Evolutionary conservation across 202 grass and related monocot genomes (phyloP).

Genomic region (Setaria viridis): DNA sequence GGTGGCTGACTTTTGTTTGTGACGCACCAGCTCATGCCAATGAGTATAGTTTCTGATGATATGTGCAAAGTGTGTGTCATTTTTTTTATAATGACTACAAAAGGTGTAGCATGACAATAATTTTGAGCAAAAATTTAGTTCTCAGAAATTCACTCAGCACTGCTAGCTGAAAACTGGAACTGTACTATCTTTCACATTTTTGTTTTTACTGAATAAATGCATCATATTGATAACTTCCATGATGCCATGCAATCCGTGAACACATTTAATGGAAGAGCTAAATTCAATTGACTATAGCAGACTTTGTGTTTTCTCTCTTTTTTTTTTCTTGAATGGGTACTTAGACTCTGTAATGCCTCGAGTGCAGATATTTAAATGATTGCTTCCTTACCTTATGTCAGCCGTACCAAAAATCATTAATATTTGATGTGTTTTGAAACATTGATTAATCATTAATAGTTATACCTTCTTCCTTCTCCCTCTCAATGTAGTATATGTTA

Average conservation of each 20-base stretch:
- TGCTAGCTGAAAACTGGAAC: neutral
- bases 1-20: neutral
- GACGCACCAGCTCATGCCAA: neutral
- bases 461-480: constrained; percentile 9
- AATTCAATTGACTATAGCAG: neutral
- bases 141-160: neutral
- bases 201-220: neutral
- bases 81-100: neutral
- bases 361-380: constrained; percentile 8
- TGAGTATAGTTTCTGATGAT: neutral
- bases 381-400: neutral
- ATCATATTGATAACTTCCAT: neutral
- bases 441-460: neutral
- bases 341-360: neutral
- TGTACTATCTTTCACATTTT: neutral
- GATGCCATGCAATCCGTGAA: neutral
- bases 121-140: neutral
- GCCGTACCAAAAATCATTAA: neutral
- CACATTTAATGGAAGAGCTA: neutral
- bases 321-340: neutral
- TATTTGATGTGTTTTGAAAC: neutral
- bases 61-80: neutral
- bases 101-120: neutral
- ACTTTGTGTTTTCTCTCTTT: neutral
- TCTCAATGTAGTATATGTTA: neutral